A percentile compares a stretch with the other conserved stretches of the same genome.
Evolutionary conservation across 139 green algal genomes (phyloP).

Genomic region (Chlamydomonas sp.): DNA sequence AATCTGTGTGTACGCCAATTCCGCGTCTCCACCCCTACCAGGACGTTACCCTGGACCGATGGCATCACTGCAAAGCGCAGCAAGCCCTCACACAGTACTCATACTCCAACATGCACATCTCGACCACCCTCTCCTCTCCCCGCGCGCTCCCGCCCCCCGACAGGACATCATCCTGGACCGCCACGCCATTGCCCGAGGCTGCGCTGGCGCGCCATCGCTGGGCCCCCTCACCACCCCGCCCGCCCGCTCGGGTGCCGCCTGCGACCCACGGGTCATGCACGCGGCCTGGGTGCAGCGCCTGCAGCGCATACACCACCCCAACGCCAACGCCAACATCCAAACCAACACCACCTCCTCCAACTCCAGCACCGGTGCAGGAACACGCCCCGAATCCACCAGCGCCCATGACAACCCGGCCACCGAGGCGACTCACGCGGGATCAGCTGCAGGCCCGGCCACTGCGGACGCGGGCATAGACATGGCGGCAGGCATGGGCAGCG

Average conservation of each 20-base stretch:
- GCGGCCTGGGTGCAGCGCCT: neutral
- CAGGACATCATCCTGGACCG: neutral
- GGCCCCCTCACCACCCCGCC: neutral
- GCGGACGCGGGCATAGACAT: neutral
- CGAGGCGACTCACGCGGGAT: neutral
- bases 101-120: too few relatives aligned
- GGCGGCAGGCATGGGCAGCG: neutral
- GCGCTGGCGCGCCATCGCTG: neutral
- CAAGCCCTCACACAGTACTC: too few relatives aligned
- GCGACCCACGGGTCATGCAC: conserved; percentile 12
- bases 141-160: neutral
- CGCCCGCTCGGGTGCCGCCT: neutral
- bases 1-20: too few relatives aligned
- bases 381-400: too few relatives aligned
- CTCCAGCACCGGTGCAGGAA: too few relatives aligned
- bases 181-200: neutral
- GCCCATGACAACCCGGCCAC: too few relatives aligned
- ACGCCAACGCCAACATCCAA: neutral
- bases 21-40: too few relatives aligned
- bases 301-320: neutral
- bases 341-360: neutral
- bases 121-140: neutral
- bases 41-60: too few relatives aligned
- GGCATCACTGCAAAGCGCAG: too few relatives aligned
- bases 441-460: neutral